A percentile compares a stretch with the other conserved stretches of the same genome.
phyloP scores from a whole-genome alignment of 345 rosid species.

The Kernera saxatilis region DNA sequence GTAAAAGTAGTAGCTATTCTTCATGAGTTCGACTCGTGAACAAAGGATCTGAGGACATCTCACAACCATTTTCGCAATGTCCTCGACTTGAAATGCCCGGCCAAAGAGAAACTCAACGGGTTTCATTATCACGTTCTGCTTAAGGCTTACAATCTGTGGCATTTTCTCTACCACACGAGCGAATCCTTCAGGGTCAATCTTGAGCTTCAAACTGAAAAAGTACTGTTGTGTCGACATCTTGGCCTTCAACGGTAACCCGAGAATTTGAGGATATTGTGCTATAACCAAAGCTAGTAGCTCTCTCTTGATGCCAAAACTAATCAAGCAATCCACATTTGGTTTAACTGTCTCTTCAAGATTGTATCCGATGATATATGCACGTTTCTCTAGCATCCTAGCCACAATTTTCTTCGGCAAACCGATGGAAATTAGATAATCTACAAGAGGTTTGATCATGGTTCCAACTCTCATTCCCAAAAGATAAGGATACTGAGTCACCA shows the following conservation, averaged over 20 bases:
- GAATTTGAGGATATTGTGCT: slow-evolving; percentile 77
- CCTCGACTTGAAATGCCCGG: slow-evolving; percentile 48
- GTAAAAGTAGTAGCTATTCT: slow-evolving; percentile 69
- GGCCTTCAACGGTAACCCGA: slow-evolving; percentile 81
- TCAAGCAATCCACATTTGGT: slow-evolving; percentile 73
- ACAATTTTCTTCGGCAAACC: slow-evolving; percentile 76
- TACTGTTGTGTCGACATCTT: slow-evolving; percentile 85
- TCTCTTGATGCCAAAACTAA: slow-evolving; percentile 71
- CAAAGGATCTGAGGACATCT: slow-evolving; percentile 78
- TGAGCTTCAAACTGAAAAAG: slow-evolving; percentile 75
- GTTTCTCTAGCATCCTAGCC: slow-evolving; percentile 87
- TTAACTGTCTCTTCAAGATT: slow-evolving; percentile 84
- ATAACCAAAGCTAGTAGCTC: slow-evolving; percentile 52
- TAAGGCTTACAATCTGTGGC: slow-evolving; percentile 87
- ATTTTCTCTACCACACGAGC: slow-evolving; percentile 70
- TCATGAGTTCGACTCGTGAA: slow-evolving; percentile 64
- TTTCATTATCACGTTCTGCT: slow-evolving; percentile 77
- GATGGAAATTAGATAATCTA: slow-evolving; percentile 62
- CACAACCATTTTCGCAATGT: slow-evolving; percentile 69
- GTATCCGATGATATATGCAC: slow-evolving; percentile 76
- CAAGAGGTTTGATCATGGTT: slow-evolving; percentile 74
- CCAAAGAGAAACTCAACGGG: slow-evolving; percentile 75
- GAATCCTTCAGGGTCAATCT: slow-evolving; percentile 80
- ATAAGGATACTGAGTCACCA: slow-evolving; percentile 89
- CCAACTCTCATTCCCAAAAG: slow-evolving; percentile 93